Base-by-base conservation (phyloP, 176 grass and related monocot species). In the Stipa capillata region DNA sequence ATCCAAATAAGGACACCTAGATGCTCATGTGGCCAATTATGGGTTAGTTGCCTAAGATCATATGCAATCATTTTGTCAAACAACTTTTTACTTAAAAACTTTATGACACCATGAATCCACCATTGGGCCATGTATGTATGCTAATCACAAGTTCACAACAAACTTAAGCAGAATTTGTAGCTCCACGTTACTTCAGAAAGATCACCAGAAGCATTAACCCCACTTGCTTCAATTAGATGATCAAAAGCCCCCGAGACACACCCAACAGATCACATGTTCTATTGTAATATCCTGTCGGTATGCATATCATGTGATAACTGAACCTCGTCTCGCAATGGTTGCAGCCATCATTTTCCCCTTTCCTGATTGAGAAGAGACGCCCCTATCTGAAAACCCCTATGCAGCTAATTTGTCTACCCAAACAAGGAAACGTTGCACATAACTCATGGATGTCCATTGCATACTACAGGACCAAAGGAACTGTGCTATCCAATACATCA, bases 231-330 rank as follows among this genome's bases (percentile, higher is more conserved):
- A 80, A 45, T 44, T 80, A 52, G 33, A 61, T 53, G 60, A 69
- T 16, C 18, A 20, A 52, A 58, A 45, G 63, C 12, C 71, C 41
- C 6, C 33, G 34, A 20, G 53, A n/a, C 52, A 17, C 63, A 81
- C 13, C 61, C 23, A 82, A 77, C 28, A 70, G 29, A 79, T 57
- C 47, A 85, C 14, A 74, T 52, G 41, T 51, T 74, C 32, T 74
- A 80, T 36, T 4, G 18, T 21, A 1, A 49, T 51, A 37, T 27
- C 61, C 4, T 52, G 25, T 8, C 8, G 9, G 40, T 18, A 55
- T 23, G 37, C 57, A 40, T 65, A 23, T 11, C 28, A 9, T 74
- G 13, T 17, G 54, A 68, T 62, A 52, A 43, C 60, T 16, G 24
- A 75, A 52, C 69, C 41, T 23, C 2, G 21, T 42, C 33, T 52